These are phyloP conservation scores for Fraxinus nigra DNA, from an alignment of 305 asterid genomes.

Conservation along the genomic window DNA sequence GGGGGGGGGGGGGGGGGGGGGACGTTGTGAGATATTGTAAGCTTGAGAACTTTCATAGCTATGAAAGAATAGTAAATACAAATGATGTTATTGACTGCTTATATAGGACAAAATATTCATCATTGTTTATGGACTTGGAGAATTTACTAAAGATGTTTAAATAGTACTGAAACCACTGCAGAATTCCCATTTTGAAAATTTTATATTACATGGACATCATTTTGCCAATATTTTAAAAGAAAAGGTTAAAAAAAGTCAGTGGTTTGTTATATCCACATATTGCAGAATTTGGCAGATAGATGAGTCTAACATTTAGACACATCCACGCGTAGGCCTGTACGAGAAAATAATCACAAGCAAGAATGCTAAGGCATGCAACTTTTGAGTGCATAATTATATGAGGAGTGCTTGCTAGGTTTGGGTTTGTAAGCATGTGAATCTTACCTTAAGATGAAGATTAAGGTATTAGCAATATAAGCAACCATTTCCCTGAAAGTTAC, in stretches of 20 bases:
- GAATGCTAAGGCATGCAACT: not conserved
- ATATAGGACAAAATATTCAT: not conserved
- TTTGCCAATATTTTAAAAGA: not conserved
- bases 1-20: not conserved
- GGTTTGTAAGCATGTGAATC: slow-evolving; percentile 2
- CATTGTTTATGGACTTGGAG: not conserved
- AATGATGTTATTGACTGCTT: not conserved
- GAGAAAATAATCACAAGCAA: not conserved
- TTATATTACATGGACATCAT: not conserved
- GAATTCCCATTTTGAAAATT: not conserved
- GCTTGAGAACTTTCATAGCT: not conserved
- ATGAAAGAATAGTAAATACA: not conserved
- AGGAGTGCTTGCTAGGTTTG: not conserved
- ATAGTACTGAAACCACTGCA: not conserved
- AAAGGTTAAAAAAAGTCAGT: not conserved
- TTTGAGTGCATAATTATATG: slow-evolving; percentile 9
- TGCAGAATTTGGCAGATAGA: not conserved
- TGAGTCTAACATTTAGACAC: not conserved
- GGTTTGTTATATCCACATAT: not conserved
- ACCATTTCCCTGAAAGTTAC: slow-evolving; percentile 92
- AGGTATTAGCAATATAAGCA: slow-evolving; percentile 89
- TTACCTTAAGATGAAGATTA: slow-evolving; percentile 94
- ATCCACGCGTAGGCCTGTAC: not conserved
- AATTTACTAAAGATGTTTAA: not conserved
- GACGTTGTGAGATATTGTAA: not conserved